Percentiles rank a stretch among this genome's conserved stretches.
These are phyloP conservation scores for Xylaria sp. DNA, from an alignment of 2,329 filamentous ascomycete genomes.

Conservation along the genomic window DNA sequence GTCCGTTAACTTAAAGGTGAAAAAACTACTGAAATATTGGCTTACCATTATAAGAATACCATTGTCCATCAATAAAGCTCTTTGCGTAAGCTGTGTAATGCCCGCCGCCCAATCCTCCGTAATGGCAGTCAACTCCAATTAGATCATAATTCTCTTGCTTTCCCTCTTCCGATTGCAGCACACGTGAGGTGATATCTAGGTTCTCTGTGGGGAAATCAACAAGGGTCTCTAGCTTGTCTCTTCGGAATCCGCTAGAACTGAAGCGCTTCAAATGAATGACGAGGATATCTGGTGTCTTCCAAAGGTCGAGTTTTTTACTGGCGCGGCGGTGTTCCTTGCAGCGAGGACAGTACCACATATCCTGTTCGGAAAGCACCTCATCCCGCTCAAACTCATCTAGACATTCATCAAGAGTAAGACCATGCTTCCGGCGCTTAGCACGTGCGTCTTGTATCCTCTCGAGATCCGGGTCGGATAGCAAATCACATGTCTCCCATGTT, in stretches of 20 bases:
- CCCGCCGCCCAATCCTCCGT: slow-evolving; percentile 89
- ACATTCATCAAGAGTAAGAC: slow-evolving; percentile 88
- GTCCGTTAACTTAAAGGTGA: slow-evolving; percentile 53
- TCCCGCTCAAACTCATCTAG: slow-evolving; percentile 94
- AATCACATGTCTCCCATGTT: slow-evolving; percentile 65
- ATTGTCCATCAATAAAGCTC: slow-evolving; percentile 87
- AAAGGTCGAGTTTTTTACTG: slow-evolving; percentile 95
- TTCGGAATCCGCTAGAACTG: slow-evolving; percentile 80
- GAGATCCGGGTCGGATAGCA: slow-evolving; percentile 71
- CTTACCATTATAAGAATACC: slow-evolving; percentile 98
- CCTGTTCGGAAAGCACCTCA: slow-evolving; percentile 92
- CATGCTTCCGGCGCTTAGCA: slow-evolving; percentile 73
- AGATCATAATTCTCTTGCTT: slow-evolving; percentile 91
- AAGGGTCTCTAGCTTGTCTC: slow-evolving; percentile 90
- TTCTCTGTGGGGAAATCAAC: slow-evolving; percentile 93
- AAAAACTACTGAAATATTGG: slow-evolving; percentile 26
- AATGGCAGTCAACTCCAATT: slow-evolving; percentile 96
- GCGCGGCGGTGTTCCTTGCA: slow-evolving; percentile 95
- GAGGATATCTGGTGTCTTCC: slow-evolving; percentile 95
- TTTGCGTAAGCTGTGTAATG: slow-evolving; percentile 96
- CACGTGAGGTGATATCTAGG: slow-evolving; percentile 81
- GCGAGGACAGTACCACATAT: slow-evolving; percentile 96
- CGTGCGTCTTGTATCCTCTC: slow-evolving; percentile 71
- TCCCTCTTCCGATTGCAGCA: slow-evolving; percentile 81
- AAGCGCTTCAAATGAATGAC: slow-evolving; percentile 97